A percentile compares a stretch with the other conserved stretches of the same genome.
phyloP scores from a whole-genome alignment of 345 rosid species.

The Boechera divaricarpa region DNA sequence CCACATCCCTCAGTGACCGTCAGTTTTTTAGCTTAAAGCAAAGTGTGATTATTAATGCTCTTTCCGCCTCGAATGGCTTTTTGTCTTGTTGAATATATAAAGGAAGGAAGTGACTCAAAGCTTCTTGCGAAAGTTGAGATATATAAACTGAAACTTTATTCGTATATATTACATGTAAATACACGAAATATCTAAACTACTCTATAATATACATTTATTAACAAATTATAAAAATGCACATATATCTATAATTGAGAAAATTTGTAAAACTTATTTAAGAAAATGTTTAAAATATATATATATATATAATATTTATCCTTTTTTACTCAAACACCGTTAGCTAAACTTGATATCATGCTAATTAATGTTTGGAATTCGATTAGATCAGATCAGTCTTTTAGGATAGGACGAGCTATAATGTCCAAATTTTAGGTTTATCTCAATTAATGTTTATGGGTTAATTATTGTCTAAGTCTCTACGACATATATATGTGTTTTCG shows the following conservation, averaged over 20 bases:
- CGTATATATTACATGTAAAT: conserved; percentile 1
- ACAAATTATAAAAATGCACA: neutral
- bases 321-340: conserved; percentile 3
- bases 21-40: conserved; percentile 33
- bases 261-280: neutral
- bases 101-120: conserved; percentile 44
- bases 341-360: neutral
- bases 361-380: neutral
- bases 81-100: conserved; percentile 43
- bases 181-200: neutral
- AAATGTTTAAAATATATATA: neutral
- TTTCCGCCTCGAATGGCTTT: conserved; percentile 46
- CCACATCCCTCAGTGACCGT: conserved; percentile 24
- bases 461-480: no score
- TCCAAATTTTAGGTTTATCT: neutral
- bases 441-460: no score
- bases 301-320: no score
- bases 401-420: neutral
- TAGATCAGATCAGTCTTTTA: neutral
- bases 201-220: neutral
- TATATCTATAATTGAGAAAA: neutral
- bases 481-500: no score
- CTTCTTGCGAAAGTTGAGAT: conserved; percentile 35
- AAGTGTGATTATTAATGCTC: conserved; percentile 40
- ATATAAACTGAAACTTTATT: conserved; percentile 2